Conservation (phyloP, 306 rosid genomes). For the Pyrus bretschneideri region DNA sequence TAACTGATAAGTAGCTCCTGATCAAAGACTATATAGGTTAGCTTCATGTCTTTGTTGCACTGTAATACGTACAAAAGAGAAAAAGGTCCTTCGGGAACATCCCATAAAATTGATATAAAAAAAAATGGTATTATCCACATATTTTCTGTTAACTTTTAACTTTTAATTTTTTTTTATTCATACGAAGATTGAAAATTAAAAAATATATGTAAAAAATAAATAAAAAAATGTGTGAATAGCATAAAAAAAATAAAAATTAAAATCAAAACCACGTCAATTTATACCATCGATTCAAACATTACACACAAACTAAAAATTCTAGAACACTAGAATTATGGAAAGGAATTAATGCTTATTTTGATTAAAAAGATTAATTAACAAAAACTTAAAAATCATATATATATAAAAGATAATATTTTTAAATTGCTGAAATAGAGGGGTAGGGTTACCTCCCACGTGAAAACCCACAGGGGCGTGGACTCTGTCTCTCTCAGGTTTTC, state of each 20-base stretch:
- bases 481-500: neutral
- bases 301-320: neutral
- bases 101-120: neutral
- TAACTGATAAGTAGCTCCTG: too few relatives aligned
- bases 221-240: fast-evolving
- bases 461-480: neutral
- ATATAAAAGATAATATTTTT: neutral
- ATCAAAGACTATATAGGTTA: too few relatives aligned
- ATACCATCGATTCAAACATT: neutral
- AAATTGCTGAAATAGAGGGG: neutral
- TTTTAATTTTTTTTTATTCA: too few relatives aligned
- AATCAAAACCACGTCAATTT: neutral
- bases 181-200: fast-evolving
- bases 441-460: constrained; percentile 22
- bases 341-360: neutral
- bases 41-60: too few relatives aligned
- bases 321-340: neutral
- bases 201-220: too few relatives aligned
- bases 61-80: too few relatives aligned
- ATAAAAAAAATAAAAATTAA: too few relatives aligned
- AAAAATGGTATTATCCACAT: too few relatives aligned
- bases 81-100: too few relatives aligned
- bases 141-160: too few relatives aligned
- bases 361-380: neutral
- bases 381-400: neutral